A percentile compares a stretch with the other conserved stretches of the same genome.
Conservation (phyloP, 768 basidiomycete genomes). For the Collybiopsis confluens region DNA sequence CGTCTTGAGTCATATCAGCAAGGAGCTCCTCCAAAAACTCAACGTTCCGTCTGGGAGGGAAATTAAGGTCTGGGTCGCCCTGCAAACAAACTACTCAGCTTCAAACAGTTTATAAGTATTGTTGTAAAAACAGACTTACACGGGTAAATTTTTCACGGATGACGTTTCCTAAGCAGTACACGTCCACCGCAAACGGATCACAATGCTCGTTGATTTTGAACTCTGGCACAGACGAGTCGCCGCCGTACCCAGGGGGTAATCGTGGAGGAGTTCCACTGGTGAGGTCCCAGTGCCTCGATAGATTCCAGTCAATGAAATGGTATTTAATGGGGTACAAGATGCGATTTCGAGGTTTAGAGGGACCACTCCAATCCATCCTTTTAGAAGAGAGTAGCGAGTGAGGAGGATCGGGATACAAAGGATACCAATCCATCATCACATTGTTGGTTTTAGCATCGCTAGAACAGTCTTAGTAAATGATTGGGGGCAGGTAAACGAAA, state of each 20-base stretch:
- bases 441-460: constrained; percentile 1
- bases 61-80: background rate
- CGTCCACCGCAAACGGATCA: constrained; percentile 39
- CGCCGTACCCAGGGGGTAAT: constrained; percentile 29
- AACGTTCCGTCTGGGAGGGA: background rate
- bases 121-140: background rate
- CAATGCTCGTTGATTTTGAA: constrained; percentile 18
- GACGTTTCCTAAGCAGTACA: constrained; percentile 40
- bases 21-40: constrained; percentile 30
- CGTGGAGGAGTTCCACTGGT: constrained; percentile 17
- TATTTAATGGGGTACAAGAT: constrained; percentile 28
- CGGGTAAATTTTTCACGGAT: constrained; percentile 14
- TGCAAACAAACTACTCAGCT: no score
- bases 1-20: constrained; percentile 27
- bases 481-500: background rate
- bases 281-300: constrained; percentile 24
- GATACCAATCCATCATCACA: constrained; percentile 2
- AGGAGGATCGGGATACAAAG: background rate
- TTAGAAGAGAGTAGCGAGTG: background rate
- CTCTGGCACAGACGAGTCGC: constrained; percentile 39
- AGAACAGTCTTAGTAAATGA: no score
- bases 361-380: background rate
- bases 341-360: constrained; percentile 16
- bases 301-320: constrained; percentile 35
- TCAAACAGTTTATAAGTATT: background rate